phyloP scores from a whole-genome alignment of 2,329 filamentous ascomycete species.

The Beauveria scarabaeidicola region DNA sequence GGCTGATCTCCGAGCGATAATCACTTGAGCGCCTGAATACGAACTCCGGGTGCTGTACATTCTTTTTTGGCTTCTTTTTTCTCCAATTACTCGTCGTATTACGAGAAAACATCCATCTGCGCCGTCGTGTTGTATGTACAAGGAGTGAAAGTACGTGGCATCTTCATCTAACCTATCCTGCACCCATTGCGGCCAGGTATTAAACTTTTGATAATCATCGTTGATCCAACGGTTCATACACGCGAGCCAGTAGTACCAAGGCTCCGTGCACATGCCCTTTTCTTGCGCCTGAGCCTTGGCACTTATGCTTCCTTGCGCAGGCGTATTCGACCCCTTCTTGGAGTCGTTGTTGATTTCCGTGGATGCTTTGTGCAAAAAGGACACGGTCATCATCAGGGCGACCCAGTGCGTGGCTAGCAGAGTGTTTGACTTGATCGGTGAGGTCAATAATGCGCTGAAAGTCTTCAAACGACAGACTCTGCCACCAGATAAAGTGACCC shows the following conservation, averaged over 20 bases:
- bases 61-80: neutral
- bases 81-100: too few relatives aligned
- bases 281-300: neutral
- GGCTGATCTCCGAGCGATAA: too few relatives aligned
- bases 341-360: neutral
- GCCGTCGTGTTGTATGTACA: neutral
- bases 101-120: too few relatives aligned
- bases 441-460: constrained; percentile 4
- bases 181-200: constrained; percentile 4
- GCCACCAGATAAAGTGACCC: neutral
- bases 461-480: neutral
- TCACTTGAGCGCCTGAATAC: neutral
- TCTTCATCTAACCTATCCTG: neutral
- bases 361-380: neutral
- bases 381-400: constrained; percentile 4
- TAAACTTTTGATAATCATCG: neutral
- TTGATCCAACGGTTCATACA: constrained; percentile 1
- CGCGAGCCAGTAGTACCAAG: constrained; percentile 4
- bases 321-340: neutral
- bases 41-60: neutral
- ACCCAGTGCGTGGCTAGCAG: neutral
- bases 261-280: neutral
- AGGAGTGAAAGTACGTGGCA: neutral
- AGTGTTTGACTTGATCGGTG: neutral
- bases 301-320: neutral